Conservation (phyloP, 2,329 filamentous ascomycete species). For the Plectosphaerella sp. region DNA sequence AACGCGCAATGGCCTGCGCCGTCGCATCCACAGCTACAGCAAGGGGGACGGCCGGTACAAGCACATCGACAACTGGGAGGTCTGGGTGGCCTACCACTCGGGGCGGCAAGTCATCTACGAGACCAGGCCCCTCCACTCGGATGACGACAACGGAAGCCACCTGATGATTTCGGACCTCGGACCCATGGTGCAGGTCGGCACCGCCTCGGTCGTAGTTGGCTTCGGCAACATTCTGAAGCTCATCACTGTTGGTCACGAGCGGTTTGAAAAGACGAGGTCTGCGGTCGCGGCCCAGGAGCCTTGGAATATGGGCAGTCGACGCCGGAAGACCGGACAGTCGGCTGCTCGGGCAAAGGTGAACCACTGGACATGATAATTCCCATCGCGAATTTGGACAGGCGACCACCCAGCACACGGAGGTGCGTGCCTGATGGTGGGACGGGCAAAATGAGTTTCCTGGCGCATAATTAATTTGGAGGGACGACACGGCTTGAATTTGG, state of each 20-base stretch:
- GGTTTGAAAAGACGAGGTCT: conserved; percentile 45
- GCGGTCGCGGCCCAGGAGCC: conserved; percentile 21
- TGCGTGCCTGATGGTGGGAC: too few species aligned
- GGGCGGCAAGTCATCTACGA: conserved; percentile 40
- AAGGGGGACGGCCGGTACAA: conserved; percentile 20
- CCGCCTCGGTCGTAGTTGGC: conserved; percentile 61
- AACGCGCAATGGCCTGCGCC: conserved; percentile 20
- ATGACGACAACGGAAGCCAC: conserved; percentile 38
- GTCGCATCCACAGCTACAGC: conserved; percentile 16
- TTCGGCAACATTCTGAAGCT: conserved; percentile 72
- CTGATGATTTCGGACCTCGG: conserved; percentile 64
- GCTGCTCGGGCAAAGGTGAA: neutral
- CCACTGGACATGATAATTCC: neutral
- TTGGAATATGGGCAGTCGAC: conserved; percentile 32
- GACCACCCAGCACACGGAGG: too few species aligned
- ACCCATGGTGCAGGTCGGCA: conserved; percentile 59
- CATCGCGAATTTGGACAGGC: too few species aligned
- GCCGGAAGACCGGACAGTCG: conserved; percentile 23
- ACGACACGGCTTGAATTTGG: neutral
- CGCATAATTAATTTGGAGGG: neutral
- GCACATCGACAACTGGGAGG: conserved; percentile 42
- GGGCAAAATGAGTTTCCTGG: too few species aligned
- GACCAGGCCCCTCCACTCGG: conserved; percentile 36
- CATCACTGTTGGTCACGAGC: conserved; percentile 61
- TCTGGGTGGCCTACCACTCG: conserved; percentile 47